Evolutionary conservation across 352 stramenopile species (phyloP), one percentile per base, ranked within the genome.

Genomic region (Peronospora tabacina): DNA sequence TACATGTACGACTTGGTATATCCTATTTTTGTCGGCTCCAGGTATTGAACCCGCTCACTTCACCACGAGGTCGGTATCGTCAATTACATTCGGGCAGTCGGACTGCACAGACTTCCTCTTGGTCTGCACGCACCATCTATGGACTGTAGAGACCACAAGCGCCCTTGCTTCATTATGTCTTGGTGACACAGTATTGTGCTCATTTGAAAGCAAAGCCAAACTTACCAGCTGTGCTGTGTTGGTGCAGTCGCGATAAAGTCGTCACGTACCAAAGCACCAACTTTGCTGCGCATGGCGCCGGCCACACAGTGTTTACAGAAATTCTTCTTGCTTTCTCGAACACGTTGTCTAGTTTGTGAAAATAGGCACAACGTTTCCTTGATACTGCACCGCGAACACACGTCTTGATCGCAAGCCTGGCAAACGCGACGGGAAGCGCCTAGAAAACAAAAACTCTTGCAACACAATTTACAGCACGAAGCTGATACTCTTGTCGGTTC

Each of bases 271-370:
- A 68, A 54, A 33, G 52, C 52, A 13, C 40, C 29, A 30, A 58
- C 58, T 40, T 71, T 58, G 16, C 46, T 71, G 24, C 58, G 54
- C 35, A 53, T 61, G 26, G 63, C 63, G 29, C 68, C 63, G 17
- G 61, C 58, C 12, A 71, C 54, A 24, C 63, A 71, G 28, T 66
- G 54, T 16, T 63, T 66, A 32, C 63, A 71, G 35, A 68, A 68
- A 10, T 35, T 57, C 47, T 51, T 68, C 36, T 63, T 68, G 28
- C 61, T 50, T 29, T 60, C 44, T 40, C 44, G 36, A 11, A 57
- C 63, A 30, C 37, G 44, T 34, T 55, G 45, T 10, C 38, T 37
- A 19, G 26, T 41, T 7, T 34, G 38, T 2, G 63, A 71, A 44
- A 63, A 71, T 0, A 62, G 49, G 7, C 62, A 55, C 22, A 72